These are phyloP conservation scores for Metschnikowia santaceciliae DNA, from an alignment of 805 yeast species.

Conservation along the genomic window DNA sequence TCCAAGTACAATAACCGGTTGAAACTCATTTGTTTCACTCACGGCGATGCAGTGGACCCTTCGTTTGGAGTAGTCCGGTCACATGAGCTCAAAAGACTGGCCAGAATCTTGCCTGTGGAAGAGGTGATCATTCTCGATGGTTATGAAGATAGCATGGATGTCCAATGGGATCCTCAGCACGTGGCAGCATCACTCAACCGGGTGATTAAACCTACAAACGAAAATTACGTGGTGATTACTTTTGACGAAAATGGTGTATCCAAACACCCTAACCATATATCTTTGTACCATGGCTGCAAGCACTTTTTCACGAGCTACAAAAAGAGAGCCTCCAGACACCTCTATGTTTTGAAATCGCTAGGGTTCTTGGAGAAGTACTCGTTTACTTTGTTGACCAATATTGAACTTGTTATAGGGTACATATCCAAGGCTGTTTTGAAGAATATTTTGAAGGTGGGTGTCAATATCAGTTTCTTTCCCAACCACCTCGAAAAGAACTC, in stretches of 20 bases:
- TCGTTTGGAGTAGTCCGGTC: conserved; percentile 65
- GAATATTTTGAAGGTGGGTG: conserved; percentile 29
- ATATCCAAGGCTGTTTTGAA: conserved; percentile 30
- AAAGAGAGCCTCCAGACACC: conserved; percentile 7
- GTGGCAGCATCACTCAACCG: conserved; percentile 37
- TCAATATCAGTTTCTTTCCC: conserved; percentile 37
- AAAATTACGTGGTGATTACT: conserved; percentile 48
- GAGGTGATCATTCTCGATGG: conserved; percentile 45
- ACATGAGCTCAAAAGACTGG: conserved; percentile 55
- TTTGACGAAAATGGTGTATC: conserved; percentile 85
- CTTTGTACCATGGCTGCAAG: conserved; percentile 51
- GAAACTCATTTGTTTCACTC: conserved; percentile 65
- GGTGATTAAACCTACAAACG: conserved; percentile 18
- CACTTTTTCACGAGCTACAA: conserved; percentile 25
- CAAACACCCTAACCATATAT: conserved; percentile 79
- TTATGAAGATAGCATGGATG: conserved; percentile 62
- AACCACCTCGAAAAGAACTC: conserved; percentile 13
- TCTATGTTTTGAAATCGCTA: conserved; percentile 33
- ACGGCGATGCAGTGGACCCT: conserved; percentile 62
- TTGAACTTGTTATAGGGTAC: conserved; percentile 36
- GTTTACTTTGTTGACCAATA: conserved; percentile 41
- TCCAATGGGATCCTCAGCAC: conserved; percentile 53
- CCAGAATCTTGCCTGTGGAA: conserved; percentile 50
- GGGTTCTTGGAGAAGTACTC: conserved; percentile 48
- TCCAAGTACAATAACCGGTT: conserved; percentile 48